Evolutionary conservation across 2,329 filamentous ascomycete species (phyloP), one percentile per base, ranked within the genome.

Genomic region (Curvularia lunata): DNA sequence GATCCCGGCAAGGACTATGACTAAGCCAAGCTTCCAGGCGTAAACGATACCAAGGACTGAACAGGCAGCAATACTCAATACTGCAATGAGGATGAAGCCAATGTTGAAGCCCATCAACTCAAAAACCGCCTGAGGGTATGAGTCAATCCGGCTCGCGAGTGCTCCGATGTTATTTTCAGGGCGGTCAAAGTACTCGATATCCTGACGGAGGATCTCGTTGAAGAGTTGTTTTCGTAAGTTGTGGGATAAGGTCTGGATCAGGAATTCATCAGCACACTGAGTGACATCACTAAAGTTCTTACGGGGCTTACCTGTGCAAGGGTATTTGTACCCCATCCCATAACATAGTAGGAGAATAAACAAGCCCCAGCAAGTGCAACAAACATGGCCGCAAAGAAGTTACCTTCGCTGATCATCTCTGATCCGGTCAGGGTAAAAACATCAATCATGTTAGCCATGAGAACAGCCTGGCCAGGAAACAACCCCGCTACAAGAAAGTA

Each of bases 91-190:
- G 30, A 64, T 60, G 3, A 64, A 47, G 2, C 54, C 55, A 18
- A 63, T 41, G 13, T 62, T 66, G 48, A 55, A 59, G 9, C 58
- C 58, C 62, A 64, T 63, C 40, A 66, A 42, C 47, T 66, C 61
- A 6, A 80, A 96, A 6, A 65, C 47, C 1, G 61, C 55, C 47
- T 61, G 58, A 2, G 61, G 61, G 40, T 64, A 95, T 8, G 67
- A 91, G 0, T 60, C 47, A 19, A 65, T 46, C 19, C n/a, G 49
- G 21, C n/a, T 58, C 48, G 92, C 96, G 68, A 97, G 80, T 1
- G 91, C 90, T 64, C 94, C 94, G 5, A 91, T 88, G 16, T 89
- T 92, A 74, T 97, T 96, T 76, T 96, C 90, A 58, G 96, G 91
- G 38, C 82, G 84, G 75, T 97, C 93, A 66, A 96, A 97, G 76